phyloP scores from a whole-genome alignment of 2,329 filamentous ascomycete species.

The Penicillium brevicompactum region DNA sequence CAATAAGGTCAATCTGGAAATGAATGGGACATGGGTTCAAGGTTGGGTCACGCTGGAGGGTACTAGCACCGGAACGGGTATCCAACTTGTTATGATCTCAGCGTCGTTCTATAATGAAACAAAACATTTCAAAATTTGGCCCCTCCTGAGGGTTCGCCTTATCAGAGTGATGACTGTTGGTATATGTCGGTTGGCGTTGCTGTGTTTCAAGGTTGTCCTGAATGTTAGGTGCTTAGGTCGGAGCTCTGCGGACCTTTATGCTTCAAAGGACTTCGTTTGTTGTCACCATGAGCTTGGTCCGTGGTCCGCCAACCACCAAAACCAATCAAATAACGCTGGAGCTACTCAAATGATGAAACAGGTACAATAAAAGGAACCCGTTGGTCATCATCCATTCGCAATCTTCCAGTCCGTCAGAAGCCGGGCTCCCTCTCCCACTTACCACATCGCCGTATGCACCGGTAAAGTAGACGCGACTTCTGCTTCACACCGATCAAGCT shows the following conservation, averaged over 20 bases:
- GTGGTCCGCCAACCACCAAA: not conserved
- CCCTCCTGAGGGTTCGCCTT: no score
- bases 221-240: not conserved
- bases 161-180: no score
- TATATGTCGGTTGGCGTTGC: no score
- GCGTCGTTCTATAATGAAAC: no score
- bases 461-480: not conserved
- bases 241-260: constrained; percentile 1
- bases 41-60: no score
- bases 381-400: not conserved
- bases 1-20: no score
- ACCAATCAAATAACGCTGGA: not conserved
- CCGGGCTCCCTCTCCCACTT: not conserved
- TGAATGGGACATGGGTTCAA: no score
- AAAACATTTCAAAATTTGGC: no score
- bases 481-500: not conserved
- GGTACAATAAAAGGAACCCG: not conserved
- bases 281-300: not conserved
- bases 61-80: no score
- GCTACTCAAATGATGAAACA: not conserved
- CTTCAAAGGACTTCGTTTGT: not conserved
- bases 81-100: no score
- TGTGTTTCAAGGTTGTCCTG: no score
- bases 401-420: not conserved
- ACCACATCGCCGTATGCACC: not conserved